Evolutionary conservation across 345 rosid species (phyloP).

Genomic region (Geranium rotundifolium): DNA sequence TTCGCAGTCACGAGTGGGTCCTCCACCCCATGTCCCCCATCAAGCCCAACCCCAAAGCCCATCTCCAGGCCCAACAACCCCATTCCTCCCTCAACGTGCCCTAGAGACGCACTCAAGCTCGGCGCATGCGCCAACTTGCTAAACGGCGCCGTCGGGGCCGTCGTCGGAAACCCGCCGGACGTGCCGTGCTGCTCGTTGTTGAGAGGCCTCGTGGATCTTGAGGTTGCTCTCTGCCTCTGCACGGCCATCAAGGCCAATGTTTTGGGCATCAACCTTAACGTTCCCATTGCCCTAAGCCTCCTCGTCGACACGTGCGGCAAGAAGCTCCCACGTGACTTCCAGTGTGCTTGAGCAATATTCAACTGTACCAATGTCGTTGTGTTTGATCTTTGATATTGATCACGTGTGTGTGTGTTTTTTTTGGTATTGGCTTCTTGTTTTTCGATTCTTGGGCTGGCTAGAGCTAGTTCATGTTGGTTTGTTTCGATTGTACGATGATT

Average conservation of each 20-base stretch:
- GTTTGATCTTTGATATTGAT: no score
- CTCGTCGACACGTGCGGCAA: constrained; percentile 33
- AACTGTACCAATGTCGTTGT: no score
- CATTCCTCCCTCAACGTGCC: constrained; percentile 30
- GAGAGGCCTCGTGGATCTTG: constrained; percentile 30
- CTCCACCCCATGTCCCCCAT: constrained; percentile 35
- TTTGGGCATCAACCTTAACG: constrained; percentile 35
- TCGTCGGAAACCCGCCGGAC: constrained; percentile 25
- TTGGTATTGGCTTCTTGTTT: no score
- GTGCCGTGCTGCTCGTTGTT: constrained; percentile 42
- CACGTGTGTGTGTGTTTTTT: no score
- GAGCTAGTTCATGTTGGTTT: no score
- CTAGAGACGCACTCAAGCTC: constrained; percentile 34
- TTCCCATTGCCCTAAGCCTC: constrained; percentile 27
- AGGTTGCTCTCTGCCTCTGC: constrained; percentile 54
- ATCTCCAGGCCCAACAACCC: constrained; percentile 13
- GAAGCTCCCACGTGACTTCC: constrained; percentile 36
- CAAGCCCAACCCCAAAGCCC: constrained; percentile 36
- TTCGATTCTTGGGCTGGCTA: no score
- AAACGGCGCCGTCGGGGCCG: constrained; percentile 24
- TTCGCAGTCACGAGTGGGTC: constrained; percentile 36
- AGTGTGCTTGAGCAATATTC: constrained; percentile 38
- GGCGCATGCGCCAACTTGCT: constrained; percentile 42
- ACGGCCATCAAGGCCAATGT: constrained; percentile 46
- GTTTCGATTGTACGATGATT: no score